phyloP scores from a whole-genome alignment of 768 basidiomycete genomes.

The Hygrocybe coccinea region DNA sequence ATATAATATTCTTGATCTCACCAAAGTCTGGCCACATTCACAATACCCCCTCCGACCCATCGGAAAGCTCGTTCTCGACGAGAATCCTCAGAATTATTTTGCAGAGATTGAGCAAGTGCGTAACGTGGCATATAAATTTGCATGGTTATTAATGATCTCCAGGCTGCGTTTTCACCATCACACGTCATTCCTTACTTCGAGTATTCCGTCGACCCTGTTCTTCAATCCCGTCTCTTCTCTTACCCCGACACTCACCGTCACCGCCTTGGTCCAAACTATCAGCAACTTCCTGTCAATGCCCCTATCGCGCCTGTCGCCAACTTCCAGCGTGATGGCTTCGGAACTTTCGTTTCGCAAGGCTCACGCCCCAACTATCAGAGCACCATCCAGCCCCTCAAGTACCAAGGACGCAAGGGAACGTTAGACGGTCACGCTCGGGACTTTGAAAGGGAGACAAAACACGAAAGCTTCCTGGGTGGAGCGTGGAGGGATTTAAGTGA shows the following conservation, averaged over 20 bases:
- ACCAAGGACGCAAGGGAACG: constrained; percentile 45
- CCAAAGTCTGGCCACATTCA: constrained; percentile 86
- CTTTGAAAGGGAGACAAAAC: constrained; percentile 38
- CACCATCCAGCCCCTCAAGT: constrained; percentile 66
- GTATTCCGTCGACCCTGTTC: constrained; percentile 84
- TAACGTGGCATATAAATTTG: constrained; percentile 22
- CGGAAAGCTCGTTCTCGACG: constrained; percentile 78
- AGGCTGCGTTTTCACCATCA: constrained; percentile 83
- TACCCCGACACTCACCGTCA: constrained; percentile 89
- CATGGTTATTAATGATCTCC: constrained; percentile 19
- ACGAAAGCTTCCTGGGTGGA: constrained; percentile 73
- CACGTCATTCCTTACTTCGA: constrained; percentile 87
- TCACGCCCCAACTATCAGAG: constrained; percentile 84
- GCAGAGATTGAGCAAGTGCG: constrained; percentile 89
- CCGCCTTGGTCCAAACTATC: constrained; percentile 76
- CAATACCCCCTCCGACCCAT: constrained; percentile 85
- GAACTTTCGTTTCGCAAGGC: constrained; percentile 73
- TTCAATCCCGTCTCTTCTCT: constrained; percentile 92
- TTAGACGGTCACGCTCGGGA: constrained; percentile 41
- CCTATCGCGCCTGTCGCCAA: constrained; percentile 70
- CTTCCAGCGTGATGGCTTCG: constrained; percentile 86
- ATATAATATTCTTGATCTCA: constrained; percentile 87
- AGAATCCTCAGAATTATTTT: constrained; percentile 84
- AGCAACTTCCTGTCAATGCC: constrained; percentile 84
- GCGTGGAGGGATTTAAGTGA: constrained; percentile 66